These are phyloP conservation scores for Patellifolia procumbens DNA, from an alignment of 179 eudicot genomes.

Conservation along the genomic window DNA sequence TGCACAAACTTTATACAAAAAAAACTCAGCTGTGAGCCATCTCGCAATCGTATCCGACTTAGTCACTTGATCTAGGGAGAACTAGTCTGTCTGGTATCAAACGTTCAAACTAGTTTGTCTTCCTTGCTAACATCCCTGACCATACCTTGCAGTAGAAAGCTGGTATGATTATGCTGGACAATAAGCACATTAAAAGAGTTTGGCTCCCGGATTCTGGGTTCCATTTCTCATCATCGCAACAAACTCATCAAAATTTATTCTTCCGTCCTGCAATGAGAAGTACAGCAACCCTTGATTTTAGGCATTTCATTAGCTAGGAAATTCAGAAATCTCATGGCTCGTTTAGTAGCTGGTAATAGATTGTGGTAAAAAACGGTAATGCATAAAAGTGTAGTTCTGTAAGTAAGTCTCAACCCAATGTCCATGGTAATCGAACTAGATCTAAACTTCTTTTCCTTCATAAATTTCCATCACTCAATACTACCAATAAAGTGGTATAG, in stretches of 20 bases:
- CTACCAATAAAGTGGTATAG: no score
- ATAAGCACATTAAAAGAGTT: slow-evolving; percentile 35
- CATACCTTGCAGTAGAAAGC: background rate
- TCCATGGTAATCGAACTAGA: no score
- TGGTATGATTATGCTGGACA: background rate
- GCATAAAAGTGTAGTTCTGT: no score
- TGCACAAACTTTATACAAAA: slow-evolving; percentile 38
- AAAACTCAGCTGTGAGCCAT: slow-evolving; percentile 22
- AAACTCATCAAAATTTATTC: slow-evolving; percentile 59
- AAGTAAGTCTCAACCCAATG: no score
- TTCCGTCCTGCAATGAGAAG: slow-evolving; percentile 44
- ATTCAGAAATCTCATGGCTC: background rate
- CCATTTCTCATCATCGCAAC: slow-evolving; percentile 74
- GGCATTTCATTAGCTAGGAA: background rate
- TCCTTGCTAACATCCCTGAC: slow-evolving; percentile 7
- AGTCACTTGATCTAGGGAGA: slow-evolving; percentile 12
- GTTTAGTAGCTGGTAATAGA: background rate
- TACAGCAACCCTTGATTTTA: background rate
- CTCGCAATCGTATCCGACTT: slow-evolving; percentile 3
- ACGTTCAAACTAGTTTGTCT: background rate
- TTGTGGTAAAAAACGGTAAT: no score
- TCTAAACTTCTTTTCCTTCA: no score
- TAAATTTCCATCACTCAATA: no score
- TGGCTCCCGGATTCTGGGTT: slow-evolving; percentile 53
- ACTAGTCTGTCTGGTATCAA: background rate